A percentile compares a stretch with the other conserved stretches of the same genome.
These are phyloP conservation scores for Scheffersomyces spartinae DNA, from an alignment of 805 yeast genomes.

Conservation along the genomic window DNA sequence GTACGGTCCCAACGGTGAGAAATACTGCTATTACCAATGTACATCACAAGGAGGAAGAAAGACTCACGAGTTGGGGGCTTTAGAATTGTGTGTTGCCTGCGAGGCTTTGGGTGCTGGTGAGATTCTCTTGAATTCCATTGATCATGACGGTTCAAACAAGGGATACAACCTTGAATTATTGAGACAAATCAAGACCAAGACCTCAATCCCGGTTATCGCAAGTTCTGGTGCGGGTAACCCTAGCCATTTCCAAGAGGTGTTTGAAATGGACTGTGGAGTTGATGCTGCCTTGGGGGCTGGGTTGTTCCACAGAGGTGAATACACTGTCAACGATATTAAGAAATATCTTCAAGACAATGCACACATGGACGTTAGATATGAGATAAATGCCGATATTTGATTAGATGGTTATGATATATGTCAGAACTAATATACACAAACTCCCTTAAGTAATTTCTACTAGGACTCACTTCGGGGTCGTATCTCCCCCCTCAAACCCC, in stretches of 20 bases:
- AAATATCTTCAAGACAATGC: constrained; percentile 45
- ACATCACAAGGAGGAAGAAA: constrained; percentile 97
- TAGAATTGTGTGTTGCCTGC: constrained; percentile 78
- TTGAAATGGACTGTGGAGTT: constrained; percentile 56
- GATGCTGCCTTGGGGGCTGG: constrained; percentile 99
- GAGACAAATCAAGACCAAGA: constrained; percentile 63
- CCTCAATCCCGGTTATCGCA: constrained; percentile 88
- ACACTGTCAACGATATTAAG: constrained; percentile 78
- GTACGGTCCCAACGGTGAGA: constrained; percentile 79
- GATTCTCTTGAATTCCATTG: constrained; percentile 84
- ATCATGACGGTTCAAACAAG: constrained; percentile 91
- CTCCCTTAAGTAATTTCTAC: no score
- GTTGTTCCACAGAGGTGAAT: constrained; percentile 93
- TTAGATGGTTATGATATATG: no score
- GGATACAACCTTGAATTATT: constrained; percentile 88
- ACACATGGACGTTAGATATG: constrained; percentile 61
- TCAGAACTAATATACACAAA: no score
- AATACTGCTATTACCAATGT: constrained; percentile 87
- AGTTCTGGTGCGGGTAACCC: constrained; percentile 98
- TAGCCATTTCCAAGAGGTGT: constrained; percentile 80
- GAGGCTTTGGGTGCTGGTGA: constrained; percentile 97
- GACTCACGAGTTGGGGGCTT: constrained; percentile 74
- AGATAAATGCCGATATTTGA: no score
- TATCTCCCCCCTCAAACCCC: no score
- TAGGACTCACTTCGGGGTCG: no score